Conservation (phyloP, 1,284 basidiomycete genomes). For the Ustilago xerochloae region DNA sequence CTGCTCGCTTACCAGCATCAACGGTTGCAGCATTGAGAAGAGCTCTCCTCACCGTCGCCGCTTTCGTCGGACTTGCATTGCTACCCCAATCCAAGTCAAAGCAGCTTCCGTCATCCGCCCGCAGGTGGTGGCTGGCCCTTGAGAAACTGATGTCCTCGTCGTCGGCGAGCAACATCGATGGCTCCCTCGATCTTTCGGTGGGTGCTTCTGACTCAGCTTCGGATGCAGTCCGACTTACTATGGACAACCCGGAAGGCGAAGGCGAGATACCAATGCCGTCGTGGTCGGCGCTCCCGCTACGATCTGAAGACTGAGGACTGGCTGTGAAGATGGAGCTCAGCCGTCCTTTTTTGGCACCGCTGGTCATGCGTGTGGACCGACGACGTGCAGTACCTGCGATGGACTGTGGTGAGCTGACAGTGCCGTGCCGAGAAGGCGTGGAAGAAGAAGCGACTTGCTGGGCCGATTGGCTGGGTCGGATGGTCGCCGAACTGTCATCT, state of each 20-base stretch:
- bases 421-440: neutral
- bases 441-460: neutral
- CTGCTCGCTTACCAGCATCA: neutral
- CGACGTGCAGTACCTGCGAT: constrained; percentile 12
- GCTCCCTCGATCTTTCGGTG: constrained; percentile 39
- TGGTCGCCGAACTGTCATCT: constrained; percentile 48
- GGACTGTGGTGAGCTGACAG: too few species aligned
- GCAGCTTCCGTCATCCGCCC: constrained; percentile 51
- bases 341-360: constrained; percentile 15
- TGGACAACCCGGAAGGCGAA: constrained; percentile 21
- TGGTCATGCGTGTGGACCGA: constrained; percentile 12
- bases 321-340: constrained; percentile 45
- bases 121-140: constrained; percentile 26
- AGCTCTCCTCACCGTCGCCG: neutral
- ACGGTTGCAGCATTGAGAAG: neutral
- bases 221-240: constrained; percentile 14
- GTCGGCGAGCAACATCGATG: constrained; percentile 44
- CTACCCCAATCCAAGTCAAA: constrained; percentile 46
- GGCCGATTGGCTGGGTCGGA: constrained; percentile 23
- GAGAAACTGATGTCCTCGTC: constrained; percentile 32
- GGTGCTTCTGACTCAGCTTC: constrained; percentile 13
- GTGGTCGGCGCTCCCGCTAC: neutral
- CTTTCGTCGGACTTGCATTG: constrained; percentile 26
- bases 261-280: neutral
- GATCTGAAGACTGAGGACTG: constrained; percentile 21